Evolutionary conservation across 495 filamentous ascomycete genomes (phyloP).

Genomic region (Choiromyces venosus): DNA sequence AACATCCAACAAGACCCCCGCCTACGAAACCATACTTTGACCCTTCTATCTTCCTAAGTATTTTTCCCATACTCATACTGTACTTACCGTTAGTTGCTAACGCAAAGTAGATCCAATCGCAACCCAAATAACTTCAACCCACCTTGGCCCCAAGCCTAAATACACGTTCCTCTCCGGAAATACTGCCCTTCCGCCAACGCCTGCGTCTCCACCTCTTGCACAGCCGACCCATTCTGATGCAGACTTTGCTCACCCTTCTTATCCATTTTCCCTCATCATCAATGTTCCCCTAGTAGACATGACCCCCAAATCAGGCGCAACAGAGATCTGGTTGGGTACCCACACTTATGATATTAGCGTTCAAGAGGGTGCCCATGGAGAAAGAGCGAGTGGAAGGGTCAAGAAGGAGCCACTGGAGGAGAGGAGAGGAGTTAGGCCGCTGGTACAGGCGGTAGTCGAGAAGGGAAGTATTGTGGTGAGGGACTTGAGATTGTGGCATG

Average conservation of each 20-base stretch:
- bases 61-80: constrained; percentile 1
- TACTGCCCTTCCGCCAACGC: constrained; percentile 50
- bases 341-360: constrained; percentile 45
- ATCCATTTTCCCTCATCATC: constrained; percentile 54
- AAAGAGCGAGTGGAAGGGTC: constrained; percentile 51
- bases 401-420: constrained; percentile 46
- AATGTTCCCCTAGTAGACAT: constrained; percentile 54
- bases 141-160: constrained; percentile 49
- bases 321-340: constrained; percentile 58
- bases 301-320: constrained; percentile 53
- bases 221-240: constrained; percentile 57
- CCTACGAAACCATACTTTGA: constrained; percentile 45
- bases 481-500: constrained; percentile 58
- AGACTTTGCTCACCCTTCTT: constrained; percentile 52
- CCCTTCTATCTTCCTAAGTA: constrained; percentile 47
- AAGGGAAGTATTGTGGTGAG: constrained; percentile 54
- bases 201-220: constrained; percentile 42
- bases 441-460: constrained; percentile 49
- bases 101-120: constrained; percentile 49
- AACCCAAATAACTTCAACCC: constrained; percentile 49
- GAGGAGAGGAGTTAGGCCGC: constrained; percentile 44
- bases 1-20: constrained; percentile 54
- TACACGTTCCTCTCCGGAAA: constrained; percentile 54
- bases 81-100: constrained; percentile 6
- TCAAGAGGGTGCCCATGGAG: constrained; percentile 50